Evolutionary conservation across 805 yeast genomes (phyloP).

Genomic region (Metschnikowia cubensis): DNA sequence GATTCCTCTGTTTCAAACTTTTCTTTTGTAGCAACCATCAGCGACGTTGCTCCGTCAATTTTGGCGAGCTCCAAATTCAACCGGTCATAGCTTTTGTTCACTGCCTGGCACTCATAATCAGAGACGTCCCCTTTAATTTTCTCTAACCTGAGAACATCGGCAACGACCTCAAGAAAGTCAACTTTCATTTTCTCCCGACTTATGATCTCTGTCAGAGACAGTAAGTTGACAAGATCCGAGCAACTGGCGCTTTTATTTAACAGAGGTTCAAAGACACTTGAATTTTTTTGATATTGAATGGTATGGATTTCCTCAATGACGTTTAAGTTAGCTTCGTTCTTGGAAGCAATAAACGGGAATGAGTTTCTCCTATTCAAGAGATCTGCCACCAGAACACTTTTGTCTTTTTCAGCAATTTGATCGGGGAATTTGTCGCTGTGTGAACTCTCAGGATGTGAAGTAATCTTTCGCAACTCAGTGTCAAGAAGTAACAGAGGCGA

Average conservation of each 20-base stretch:
- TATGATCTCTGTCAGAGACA: constrained; percentile 5
- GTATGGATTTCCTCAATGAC: constrained; percentile 18
- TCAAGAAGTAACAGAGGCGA: constrained; percentile 6
- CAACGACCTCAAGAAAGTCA: constrained; percentile 6
- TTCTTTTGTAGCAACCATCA: constrained; percentile 23
- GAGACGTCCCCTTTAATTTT: not conserved
- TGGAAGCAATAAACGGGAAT: constrained; percentile 22
- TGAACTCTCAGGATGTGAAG: not conserved
- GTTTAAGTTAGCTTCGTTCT: constrained; percentile 20
- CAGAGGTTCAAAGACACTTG: not conserved
- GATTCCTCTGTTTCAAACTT: constrained; percentile 29
- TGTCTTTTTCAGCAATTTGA: not conserved
- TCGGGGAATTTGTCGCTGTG: not conserved
- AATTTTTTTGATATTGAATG: constrained; percentile 1
- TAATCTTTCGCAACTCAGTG: constrained; percentile 9
- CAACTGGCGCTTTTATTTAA: constrained; percentile 21
- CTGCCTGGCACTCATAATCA: not conserved
- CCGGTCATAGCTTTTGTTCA: constrained; percentile 5
- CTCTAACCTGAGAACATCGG: constrained; percentile 4
- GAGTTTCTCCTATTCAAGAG: constrained; percentile 34
- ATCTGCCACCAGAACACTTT: not conserved
- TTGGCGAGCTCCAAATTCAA: constrained; percentile 31
- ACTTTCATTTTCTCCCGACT: constrained; percentile 9
- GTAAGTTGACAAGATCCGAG: constrained; percentile 18
- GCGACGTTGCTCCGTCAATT: constrained; percentile 25